A percentile compares a stretch with the other conserved stretches of the same genome.
Conservation (phyloP, 129 eudicot genomes). For the Pulicaria dysenterica region DNA sequence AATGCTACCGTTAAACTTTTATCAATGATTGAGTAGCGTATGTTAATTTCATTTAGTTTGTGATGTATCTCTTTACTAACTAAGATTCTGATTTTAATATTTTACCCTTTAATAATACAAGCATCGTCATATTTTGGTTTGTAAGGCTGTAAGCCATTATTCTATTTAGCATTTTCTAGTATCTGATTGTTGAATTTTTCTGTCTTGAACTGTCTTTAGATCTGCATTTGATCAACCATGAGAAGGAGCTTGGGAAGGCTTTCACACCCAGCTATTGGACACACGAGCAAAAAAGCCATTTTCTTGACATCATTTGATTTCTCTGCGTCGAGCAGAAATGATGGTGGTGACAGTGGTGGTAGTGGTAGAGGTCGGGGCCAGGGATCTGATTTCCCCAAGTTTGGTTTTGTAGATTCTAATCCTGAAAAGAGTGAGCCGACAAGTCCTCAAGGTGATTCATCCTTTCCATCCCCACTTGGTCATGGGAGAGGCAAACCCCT, state of each 20-base stretch:
- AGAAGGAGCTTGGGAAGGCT: slow-evolving; percentile 53
- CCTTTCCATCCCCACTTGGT: slow-evolving; percentile 42
- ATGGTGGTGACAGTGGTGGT: slow-evolving; percentile 46
- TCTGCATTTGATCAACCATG: slow-evolving; percentile 38
- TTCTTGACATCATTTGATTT: slow-evolving; percentile 27
- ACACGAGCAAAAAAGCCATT: slow-evolving; percentile 22
- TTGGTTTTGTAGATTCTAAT: slow-evolving; percentile 3
- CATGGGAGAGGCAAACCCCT: slow-evolving; percentile 62
- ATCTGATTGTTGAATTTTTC: background rate
- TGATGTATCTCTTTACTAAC: slow-evolving; percentile 1
- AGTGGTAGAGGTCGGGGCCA: slow-evolving; percentile 61
- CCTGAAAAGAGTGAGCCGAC: slow-evolving; percentile 26
- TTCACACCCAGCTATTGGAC: slow-evolving; percentile 43
- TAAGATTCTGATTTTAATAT: background rate
- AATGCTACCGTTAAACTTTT: background rate
- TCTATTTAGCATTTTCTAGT: background rate
- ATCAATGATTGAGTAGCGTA: background rate
- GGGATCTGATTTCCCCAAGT: slow-evolving; percentile 30
- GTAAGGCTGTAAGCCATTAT: background rate
- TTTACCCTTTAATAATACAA: background rate
- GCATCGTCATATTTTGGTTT: background rate
- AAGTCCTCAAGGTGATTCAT: slow-evolving; percentile 9
- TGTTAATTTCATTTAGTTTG: background rate
- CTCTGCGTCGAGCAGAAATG: slow-evolving; percentile 43
- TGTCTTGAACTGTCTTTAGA: slow-evolving; percentile 16